A percentile compares a stretch with the other conserved stretches of the same genome.
Evolutionary conservation across 768 basidiomycete species (phyloP).

Genomic region (Calocybe indica): DNA sequence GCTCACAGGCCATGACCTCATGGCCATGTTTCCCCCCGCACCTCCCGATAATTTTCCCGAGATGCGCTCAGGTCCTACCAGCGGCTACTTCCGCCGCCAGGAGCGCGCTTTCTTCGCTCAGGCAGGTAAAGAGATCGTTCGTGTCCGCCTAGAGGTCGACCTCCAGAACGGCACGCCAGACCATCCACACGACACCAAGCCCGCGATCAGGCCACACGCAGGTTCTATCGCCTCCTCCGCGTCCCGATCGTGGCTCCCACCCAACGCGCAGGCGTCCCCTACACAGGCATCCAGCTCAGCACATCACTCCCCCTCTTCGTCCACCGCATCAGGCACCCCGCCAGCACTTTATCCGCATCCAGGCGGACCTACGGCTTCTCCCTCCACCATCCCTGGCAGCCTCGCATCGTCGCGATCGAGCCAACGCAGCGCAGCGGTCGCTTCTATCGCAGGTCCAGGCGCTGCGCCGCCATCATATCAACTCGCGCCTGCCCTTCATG

Average conservation of each 20-base stretch:
- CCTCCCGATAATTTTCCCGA: conserved; percentile 54
- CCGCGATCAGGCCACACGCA: too few species aligned
- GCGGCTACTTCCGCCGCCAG: conserved; percentile 67
- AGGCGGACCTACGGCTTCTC: conserved; percentile 25
- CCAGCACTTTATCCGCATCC: conserved; percentile 24
- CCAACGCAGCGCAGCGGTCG: conserved; percentile 6
- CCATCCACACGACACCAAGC: conserved; percentile 9
- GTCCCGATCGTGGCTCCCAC: conserved; percentile 2
- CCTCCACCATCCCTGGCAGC: conserved; percentile 25
- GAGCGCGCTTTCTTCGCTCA: conserved; percentile 80
- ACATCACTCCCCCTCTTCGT: conserved; percentile 28
- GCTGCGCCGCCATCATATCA: conserved; percentile 7
- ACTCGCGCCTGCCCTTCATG: neutral
- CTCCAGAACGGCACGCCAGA: conserved; percentile 30
- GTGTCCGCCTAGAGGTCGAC: conserved; percentile 69
- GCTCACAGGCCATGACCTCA: conserved; percentile 76
- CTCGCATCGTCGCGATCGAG: conserved; percentile 27
- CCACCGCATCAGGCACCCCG: conserved; percentile 18
- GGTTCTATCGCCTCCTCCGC: neutral
- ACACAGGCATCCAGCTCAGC: conserved; percentile 14
- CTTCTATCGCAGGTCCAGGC: neutral
- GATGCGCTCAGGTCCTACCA: conserved; percentile 59
- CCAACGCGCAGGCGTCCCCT: neutral
- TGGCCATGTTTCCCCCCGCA: conserved; percentile 76
- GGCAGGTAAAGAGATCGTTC: conserved; percentile 72